phyloP scores from a whole-genome alignment of 208 protist species.

The Porcisia deanei region DNA sequence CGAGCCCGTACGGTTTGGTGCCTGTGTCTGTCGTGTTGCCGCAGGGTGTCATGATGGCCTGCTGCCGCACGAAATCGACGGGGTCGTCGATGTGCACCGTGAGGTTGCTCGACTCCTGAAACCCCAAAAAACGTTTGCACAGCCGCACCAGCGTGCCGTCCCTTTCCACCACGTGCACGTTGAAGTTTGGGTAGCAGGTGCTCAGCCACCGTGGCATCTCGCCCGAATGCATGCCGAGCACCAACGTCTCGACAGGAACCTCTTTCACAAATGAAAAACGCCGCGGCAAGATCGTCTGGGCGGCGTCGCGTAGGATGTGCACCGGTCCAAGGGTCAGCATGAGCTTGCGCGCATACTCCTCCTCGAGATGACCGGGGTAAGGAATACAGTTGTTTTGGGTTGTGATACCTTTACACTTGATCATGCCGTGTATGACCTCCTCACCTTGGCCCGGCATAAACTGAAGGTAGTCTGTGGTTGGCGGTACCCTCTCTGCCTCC shows the following conservation, averaged over 20 bases:
- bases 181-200: conserved; percentile 80
- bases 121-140: conserved; percentile 74
- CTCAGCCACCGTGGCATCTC: conserved; percentile 85
- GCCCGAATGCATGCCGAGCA: conserved; percentile 83
- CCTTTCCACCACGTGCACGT: conserved; percentile 84
- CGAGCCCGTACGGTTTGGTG: conserved; percentile 63
- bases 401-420: conserved; percentile 80
- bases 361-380: conserved; percentile 69
- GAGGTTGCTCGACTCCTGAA: conserved; percentile 81
- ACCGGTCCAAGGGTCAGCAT: conserved; percentile 84
- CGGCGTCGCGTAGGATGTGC: conserved; percentile 73
- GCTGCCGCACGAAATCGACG: conserved; percentile 59
- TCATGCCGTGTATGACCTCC: conserved; percentile 80
- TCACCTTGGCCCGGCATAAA: conserved; percentile 69
- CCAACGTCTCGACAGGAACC: conserved; percentile 60
- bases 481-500: conserved; percentile 7
- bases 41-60: conserved; percentile 22
- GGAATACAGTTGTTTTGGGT: conserved; percentile 86
- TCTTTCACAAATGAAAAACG: conserved; percentile 83
- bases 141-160: conserved; percentile 81
- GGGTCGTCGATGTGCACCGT: conserved; percentile 63
- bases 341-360: conserved; percentile 81
- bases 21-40: conserved; percentile 8
- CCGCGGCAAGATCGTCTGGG: conserved; percentile 51
- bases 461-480: conserved; percentile 52